Conservation (phyloP, 176 grass and related monocot species). For the Aegilops speltoides region DNA sequence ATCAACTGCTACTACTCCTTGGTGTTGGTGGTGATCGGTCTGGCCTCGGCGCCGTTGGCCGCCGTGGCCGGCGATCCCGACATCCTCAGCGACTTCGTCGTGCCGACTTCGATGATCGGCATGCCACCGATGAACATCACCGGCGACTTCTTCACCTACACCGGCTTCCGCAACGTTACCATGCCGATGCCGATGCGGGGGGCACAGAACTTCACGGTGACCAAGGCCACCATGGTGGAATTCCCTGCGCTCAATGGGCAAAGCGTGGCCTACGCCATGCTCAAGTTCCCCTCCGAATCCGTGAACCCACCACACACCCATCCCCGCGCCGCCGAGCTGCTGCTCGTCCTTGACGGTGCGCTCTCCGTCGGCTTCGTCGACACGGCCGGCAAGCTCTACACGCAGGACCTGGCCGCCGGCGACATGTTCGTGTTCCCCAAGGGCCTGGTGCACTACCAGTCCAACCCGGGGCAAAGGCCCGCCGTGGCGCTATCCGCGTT, state of each 20-base stretch:
- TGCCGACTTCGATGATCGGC: not conserved
- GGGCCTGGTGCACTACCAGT: constrained; percentile 43
- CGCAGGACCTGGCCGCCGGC: not conserved
- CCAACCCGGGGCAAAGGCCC: not conserved
- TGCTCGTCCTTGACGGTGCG: not conserved
- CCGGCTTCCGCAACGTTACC: not conserved
- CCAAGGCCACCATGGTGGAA: constrained; percentile 27
- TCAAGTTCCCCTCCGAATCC: not conserved
- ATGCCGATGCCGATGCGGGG: not conserved
- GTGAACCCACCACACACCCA: constrained; percentile 44
- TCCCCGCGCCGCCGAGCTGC: constrained; percentile 29
- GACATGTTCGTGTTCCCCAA: constrained; percentile 48
- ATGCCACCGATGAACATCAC: not conserved
- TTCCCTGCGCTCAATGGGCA: constrained; percentile 36
- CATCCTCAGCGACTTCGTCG: too few relatives aligned
- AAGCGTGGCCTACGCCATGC: constrained; percentile 34
- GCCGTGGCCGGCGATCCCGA: too few relatives aligned
- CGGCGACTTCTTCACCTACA: constrained; percentile 34
- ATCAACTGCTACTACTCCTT: too few relatives aligned
- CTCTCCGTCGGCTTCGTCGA: constrained; percentile 26
- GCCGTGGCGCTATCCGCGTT: constrained; percentile 3
- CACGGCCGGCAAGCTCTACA: not conserved
- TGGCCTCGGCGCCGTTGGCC: too few relatives aligned
- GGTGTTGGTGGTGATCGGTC: too few relatives aligned
- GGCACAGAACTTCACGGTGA: not conserved